phyloP scores from a whole-genome alignment of 768 basidiomycete species.

The Russula olivacea region DNA sequence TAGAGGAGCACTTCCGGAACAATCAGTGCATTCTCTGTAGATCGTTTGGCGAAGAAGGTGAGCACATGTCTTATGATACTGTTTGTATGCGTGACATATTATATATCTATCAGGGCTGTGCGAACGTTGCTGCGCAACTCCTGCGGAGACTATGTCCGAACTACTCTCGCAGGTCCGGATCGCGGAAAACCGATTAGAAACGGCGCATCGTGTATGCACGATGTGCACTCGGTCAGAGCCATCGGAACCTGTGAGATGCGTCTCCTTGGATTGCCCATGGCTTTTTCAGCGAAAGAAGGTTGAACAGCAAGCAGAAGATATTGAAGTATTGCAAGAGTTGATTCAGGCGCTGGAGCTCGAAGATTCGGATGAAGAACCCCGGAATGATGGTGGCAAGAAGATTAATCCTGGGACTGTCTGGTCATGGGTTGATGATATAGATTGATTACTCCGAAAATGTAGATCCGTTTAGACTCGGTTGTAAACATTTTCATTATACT shows the following conservation, averaged over 20 bases:
- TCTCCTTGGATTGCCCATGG: constrained; percentile 43
- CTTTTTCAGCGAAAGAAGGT: constrained; percentile 36
- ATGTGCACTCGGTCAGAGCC: constrained; percentile 36
- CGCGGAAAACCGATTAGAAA: constrained; percentile 31
- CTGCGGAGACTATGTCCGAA: constrained; percentile 33
- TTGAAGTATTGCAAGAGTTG: constrained; percentile 13
- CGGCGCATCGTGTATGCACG: constrained; percentile 36
- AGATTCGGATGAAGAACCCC: background rate
- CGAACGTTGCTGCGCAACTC: constrained; percentile 25
- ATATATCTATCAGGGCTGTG: constrained; percentile 34
- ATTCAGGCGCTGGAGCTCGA: constrained; percentile 6
- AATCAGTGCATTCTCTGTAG: constrained; percentile 68
- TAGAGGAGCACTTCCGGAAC: constrained; percentile 71
- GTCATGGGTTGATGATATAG: constrained; percentile 5
- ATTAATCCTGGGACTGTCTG: background rate
- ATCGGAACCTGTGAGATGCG: constrained; percentile 36
- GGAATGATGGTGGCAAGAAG: background rate
- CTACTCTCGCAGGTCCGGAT: constrained; percentile 33
- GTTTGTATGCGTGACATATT: background rate
- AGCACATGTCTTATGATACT: constrained; percentile 2
- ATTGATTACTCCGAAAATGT: background rate
- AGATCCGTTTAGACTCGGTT: background rate
- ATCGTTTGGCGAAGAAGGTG: constrained; percentile 48
- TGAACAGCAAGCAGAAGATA: constrained; percentile 24
- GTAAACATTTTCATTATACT: background rate